Evolutionary conservation across 331 rosid species (phyloP).

Genomic region (Arachis monticola): DNA sequence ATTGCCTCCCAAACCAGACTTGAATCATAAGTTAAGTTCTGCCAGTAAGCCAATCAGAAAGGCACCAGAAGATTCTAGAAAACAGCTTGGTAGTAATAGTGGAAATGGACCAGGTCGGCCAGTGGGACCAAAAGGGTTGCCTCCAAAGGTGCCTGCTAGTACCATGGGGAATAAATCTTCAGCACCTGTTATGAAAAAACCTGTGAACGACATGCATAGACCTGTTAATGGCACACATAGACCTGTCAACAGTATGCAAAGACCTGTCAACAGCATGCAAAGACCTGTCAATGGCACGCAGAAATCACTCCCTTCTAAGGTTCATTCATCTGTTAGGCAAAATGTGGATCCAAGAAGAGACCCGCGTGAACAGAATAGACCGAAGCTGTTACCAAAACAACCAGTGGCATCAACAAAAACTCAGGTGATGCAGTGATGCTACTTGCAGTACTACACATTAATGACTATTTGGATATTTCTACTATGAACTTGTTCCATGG

Average conservation of each 20-base stretch:
- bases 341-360: constrained; percentile 59
- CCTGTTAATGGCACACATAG: constrained; percentile 15
- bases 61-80: constrained; percentile 56
- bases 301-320: constrained; percentile 53
- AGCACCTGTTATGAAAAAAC: constrained; percentile 47
- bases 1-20: constrained; percentile 49
- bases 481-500: constrained; percentile 4
- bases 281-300: constrained; percentile 51
- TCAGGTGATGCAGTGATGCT: constrained; percentile 53
- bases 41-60: constrained; percentile 45
- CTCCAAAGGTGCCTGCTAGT: constrained; percentile 51
- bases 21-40: constrained; percentile 53
- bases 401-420: constrained; percentile 56
- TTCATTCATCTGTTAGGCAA: constrained; percentile 50
- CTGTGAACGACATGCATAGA: constrained; percentile 53
- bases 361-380: constrained; percentile 48
- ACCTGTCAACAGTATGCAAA: too few species aligned
- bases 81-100: constrained; percentile 58
- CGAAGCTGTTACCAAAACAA: constrained; percentile 62
- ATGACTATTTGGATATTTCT: constrained; percentile 3
- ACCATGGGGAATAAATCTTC: constrained; percentile 56
- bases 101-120: constrained; percentile 66
- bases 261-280: constrained; percentile 19
- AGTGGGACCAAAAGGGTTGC: constrained; percentile 54
- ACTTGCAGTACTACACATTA: neutral